These are phyloP conservation scores for Teunomyces barrocoloradensis DNA, from an alignment of 805 yeast species.

Conservation along the genomic window DNA sequence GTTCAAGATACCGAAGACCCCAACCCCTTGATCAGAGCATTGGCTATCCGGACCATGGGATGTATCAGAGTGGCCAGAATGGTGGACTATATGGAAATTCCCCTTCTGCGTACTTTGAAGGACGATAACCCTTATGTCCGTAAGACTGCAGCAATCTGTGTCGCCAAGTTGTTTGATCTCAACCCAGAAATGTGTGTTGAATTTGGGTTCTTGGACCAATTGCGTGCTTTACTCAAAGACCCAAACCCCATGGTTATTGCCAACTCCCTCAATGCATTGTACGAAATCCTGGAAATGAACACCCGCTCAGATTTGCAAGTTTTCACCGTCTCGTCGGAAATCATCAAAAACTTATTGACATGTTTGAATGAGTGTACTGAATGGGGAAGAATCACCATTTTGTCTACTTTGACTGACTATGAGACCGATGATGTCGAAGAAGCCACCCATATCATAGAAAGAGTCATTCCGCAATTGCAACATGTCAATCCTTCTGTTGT, in stretches of 20 bases:
- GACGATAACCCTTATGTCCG: conserved; percentile 98
- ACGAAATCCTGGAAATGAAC: conserved; percentile 75
- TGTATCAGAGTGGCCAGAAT: conserved; percentile 94
- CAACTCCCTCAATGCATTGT: conserved; percentile 81
- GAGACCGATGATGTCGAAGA: conserved; percentile 55
- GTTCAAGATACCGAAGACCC: conserved; percentile 95
- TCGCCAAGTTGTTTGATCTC: conserved; percentile 89
- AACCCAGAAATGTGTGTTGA: conserved; percentile 79
- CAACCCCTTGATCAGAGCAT: conserved; percentile 90
- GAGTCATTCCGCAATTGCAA: conserved; percentile 92
- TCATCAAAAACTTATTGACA: conserved; percentile 61
- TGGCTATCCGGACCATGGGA: conserved; percentile 98
- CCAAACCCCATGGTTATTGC: conserved; percentile 97
- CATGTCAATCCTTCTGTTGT: conserved; percentile 97
- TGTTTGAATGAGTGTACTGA: conserved; percentile 97
- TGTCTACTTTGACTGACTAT: conserved; percentile 78
- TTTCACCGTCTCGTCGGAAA: conserved; percentile 37
- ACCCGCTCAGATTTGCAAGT: conserved; percentile 43
- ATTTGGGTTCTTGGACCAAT: conserved; percentile 73
- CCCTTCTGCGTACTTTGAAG: conserved; percentile 74
- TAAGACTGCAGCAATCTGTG: conserved; percentile 96
- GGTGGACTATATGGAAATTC: conserved; percentile 91
- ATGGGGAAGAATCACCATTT: conserved; percentile 94
- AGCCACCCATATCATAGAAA: conserved; percentile 80
- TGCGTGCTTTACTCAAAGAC: conserved; percentile 71